Conservation (phyloP, 306 rosid species). For the Rubus parviflorus region DNA sequence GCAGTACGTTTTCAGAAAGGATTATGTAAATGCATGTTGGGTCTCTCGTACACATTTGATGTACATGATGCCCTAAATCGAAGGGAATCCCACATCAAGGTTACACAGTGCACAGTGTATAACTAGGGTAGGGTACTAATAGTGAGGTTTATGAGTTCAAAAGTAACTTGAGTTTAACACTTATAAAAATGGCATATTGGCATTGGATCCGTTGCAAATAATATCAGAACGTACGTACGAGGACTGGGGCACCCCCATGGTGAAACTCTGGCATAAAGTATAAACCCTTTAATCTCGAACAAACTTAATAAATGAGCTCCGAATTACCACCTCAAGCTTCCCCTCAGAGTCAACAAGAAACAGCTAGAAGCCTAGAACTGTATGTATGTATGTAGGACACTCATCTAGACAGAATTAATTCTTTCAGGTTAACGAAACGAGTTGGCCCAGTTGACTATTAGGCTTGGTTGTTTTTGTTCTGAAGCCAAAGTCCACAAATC, state of each 20-base stretch:
- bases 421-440: background rate
- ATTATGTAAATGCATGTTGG: background rate
- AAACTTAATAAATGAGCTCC: background rate
- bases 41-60: background rate
- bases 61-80: background rate
- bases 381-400: background rate
- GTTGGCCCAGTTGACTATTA: background rate
- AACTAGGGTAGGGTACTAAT: background rate
- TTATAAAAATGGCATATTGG: background rate
- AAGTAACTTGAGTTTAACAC: too few relatives aligned
- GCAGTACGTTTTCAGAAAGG: background rate
- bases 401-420: background rate
- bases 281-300: constrained; percentile 1
- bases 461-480: background rate
- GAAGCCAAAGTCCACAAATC: background rate
- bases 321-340: background rate
- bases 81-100: background rate
- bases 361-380: constrained; percentile 7
- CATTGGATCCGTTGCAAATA: background rate
- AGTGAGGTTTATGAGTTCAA: too few relatives aligned
- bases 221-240: background rate
- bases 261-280: background rate
- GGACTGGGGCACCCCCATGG: background rate
- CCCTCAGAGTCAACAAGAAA: background rate
- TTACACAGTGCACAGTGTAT: background rate